phyloP scores from a whole-genome alignment of 1,139 yeast genomes.

The Yamadazyma sp. region DNA sequence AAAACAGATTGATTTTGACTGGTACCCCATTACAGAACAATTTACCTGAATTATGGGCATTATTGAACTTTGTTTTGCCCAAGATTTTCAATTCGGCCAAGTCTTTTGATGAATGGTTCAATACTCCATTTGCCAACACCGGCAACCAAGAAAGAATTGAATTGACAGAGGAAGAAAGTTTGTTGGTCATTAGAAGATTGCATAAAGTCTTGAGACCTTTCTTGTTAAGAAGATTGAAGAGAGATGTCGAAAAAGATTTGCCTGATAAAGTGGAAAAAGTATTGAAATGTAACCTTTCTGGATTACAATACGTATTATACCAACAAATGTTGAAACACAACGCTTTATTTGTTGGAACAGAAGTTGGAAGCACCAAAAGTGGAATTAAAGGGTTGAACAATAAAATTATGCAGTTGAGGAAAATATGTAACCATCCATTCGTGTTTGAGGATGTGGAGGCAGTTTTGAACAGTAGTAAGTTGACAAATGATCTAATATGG shows the following conservation, averaged over 20 bases:
- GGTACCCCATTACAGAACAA: slow-evolving; percentile 89
- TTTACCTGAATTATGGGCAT: slow-evolving; percentile 83
- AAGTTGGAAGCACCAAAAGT: slow-evolving; percentile 42
- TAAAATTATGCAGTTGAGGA: slow-evolving; percentile 92
- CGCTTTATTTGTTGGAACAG: slow-evolving; percentile 58
- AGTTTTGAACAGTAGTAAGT: slow-evolving; percentile 71
- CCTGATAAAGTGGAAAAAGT: slow-evolving; percentile 96
- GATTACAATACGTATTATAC: slow-evolving; percentile 77
- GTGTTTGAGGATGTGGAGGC: slow-evolving; percentile 95
- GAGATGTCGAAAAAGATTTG: slow-evolving; percentile 94
- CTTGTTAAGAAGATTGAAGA: slow-evolving; percentile 88
- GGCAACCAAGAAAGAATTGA: slow-evolving; percentile 81
- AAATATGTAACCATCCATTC: slow-evolving; percentile 96
- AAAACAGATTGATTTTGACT: slow-evolving; percentile 75
- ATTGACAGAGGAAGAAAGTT: slow-evolving; percentile 87
- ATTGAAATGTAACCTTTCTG: slow-evolving; percentile 90
- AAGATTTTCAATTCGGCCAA: slow-evolving; percentile 81
- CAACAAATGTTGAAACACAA: slow-evolving; percentile 76
- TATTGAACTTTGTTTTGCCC: slow-evolving; percentile 74
- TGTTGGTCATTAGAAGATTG: slow-evolving; percentile 89
- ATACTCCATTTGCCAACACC: slow-evolving; percentile 80
- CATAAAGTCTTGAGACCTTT: slow-evolving; percentile 96
- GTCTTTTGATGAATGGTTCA: slow-evolving; percentile 88
- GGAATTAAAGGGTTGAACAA: slow-evolving; percentile 85
- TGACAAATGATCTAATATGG: slow-evolving; percentile 74